These are phyloP conservation scores for Trichosporon faecale DNA, from an alignment of 1,284 basidiomycete species.

Conservation along the genomic window DNA sequence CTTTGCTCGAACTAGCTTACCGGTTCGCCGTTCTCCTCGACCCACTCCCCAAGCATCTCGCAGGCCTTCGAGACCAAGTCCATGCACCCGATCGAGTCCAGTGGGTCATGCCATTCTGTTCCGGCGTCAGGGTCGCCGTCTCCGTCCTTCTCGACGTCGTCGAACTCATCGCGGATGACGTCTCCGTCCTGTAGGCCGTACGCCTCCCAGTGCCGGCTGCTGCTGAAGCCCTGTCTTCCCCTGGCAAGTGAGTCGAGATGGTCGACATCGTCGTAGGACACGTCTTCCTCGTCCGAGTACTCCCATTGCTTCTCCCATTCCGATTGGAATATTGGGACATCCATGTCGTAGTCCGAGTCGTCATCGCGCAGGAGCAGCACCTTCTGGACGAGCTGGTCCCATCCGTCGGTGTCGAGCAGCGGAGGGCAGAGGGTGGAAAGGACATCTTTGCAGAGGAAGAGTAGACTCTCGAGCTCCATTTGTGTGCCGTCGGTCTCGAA, in stretches of 20 bases:
- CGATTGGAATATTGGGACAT: neutral
- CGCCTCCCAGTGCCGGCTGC: neutral
- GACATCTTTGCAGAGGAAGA: conserved; percentile 1
- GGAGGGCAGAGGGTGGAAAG: neutral
- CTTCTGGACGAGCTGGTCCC: neutral
- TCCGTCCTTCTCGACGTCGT: neutral
- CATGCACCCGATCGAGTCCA: neutral
- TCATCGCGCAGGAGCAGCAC: neutral
- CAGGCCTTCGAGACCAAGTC: neutral
- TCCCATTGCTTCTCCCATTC: conserved; percentile 7
- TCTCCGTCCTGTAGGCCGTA: neutral
- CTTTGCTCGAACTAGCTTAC: neutral
- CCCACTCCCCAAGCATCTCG: neutral
- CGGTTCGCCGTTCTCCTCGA: neutral
- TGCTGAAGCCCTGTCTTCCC: neutral
- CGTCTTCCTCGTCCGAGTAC: neutral
- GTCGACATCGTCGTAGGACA: neutral
- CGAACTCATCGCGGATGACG: neutral
- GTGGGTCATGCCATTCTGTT: neutral
- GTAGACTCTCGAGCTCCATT: neutral
- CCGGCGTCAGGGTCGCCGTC: neutral
- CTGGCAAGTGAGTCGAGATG: neutral
- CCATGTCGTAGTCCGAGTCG: neutral
- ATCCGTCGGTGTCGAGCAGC: neutral
- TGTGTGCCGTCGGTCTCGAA: neutral